Base-by-base conservation (phyloP, 2,329 filamentous ascomycete genomes). In the Colletotrichum trifolii region DNA sequence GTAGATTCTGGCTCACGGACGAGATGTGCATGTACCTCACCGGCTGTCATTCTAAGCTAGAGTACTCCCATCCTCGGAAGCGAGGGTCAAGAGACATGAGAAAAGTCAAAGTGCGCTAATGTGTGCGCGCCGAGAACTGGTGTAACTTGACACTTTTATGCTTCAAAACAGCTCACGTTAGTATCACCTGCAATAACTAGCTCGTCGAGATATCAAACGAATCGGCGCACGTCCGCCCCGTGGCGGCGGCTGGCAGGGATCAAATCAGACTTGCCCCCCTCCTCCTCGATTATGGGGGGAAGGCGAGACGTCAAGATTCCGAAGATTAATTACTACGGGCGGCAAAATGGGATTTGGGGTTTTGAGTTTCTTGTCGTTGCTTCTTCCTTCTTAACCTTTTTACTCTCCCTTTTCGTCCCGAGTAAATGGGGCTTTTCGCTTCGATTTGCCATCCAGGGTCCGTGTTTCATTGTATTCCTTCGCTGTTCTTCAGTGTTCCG, bases 401-500 rank as follows among this genome's bases (percentile, higher is more conserved):
- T 48, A 8, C 13, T 57, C 43, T 13, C 36, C 50, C 42, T 25
- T 50, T 58, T 58, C 36, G 38, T 49, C 38, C 25, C 25, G 25
- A 25, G 25, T 46, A 9, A 42, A 42, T 42, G 39, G 13, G 38
- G n/a, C 39, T 38, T 38, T 40, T 58, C n/a, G 54, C 54, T 33
- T 58, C 38, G 12, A 46, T 42, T 11, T 33, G 7, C 11, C 15
- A 8, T 15, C 43, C 13, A 50, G 55, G 46, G 46, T 58, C 46
- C 33, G 55, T 58, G 55, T 58, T 58, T 58, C 55, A 50, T 11
- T 58, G 46, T 36, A 38, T 58, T 50, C 46, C 43, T 7, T 49
- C 35, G 55, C 25, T 36, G 42, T 58, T 58, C 55, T 58, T 58
- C 38, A 58, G 38, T 58, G 46, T 58, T 50, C 36, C 55, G 15